Base-by-base conservation (phyloP, 1,139 yeast species). In the Blastobotrys arbuscula region DNA sequence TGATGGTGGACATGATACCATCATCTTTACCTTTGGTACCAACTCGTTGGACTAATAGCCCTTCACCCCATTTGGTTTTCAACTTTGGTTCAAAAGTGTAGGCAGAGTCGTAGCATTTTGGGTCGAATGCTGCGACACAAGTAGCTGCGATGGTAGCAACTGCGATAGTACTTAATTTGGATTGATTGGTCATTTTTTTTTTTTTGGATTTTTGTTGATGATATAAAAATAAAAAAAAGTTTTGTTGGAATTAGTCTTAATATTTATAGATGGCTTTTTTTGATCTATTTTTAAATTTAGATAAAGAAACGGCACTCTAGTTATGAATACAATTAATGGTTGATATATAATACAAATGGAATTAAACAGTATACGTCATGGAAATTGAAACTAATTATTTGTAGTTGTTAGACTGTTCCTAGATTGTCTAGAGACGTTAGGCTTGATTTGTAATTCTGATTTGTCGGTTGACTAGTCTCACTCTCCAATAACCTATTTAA, bases 1-100 rank as follows among this genome's bases (percentile, higher is more conserved):
- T 35, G 40, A 42, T 35, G 3, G 23, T 24, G 13, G 39, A 35
- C 15, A 16, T 21, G 24, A 42, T 42, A 23, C 45, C 40, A 9
- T 24, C 8, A 39, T 42, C 40, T 9, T 13, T 13, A 13, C 23
- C 40, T 21, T 34, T 16, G 24, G 45, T 42, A 23, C 35, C 23
- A 13, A 42, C 45, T 4, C 39, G 31, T 24, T 42, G 21, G 10
- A 42, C 45, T 8, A 23, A 2, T 34, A 26, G 9, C 13, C n/a
- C 2, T 24, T 35, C 39, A 23, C 26, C 34, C 31, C 31, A 42
- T 21, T 42, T 42, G 45, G 35, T 33, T 13, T 21, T 12, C 28
- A 42, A n/a, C 15, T 20, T 21, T 13, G 45, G 23, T 6, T 13
- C 34, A 16, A 42, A 36, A n/a, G 26, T 39, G 34, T 42, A 24